These are phyloP conservation scores for Ogataea haglerorum DNA, from an alignment of 805 yeast genomes.

Conservation along the genomic window DNA sequence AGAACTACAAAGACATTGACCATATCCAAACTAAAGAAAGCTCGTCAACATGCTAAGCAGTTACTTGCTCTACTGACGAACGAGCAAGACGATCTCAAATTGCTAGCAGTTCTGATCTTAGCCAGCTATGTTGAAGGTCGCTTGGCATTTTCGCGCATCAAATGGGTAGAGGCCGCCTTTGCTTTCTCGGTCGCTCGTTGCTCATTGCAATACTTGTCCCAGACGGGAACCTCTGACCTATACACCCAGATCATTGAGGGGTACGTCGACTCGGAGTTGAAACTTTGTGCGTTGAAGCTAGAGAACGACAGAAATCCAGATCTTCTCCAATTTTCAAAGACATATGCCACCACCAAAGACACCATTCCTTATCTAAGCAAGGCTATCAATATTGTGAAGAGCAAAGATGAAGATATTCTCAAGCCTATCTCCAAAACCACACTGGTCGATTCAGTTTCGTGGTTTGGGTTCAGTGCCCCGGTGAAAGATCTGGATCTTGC, in stretches of 20 bases:
- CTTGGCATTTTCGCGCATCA: conserved; percentile 47
- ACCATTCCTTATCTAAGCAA: conserved; percentile 33
- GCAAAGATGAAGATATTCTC: conserved; percentile 37
- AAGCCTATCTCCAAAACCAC: conserved; percentile 24
- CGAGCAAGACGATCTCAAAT: conserved; percentile 34
- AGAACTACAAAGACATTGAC: conserved; percentile 48
- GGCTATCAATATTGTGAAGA: conserved; percentile 36
- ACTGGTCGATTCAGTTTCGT: conserved; percentile 36
- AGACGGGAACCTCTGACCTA: conserved; percentile 35
- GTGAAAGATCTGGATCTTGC: conserved; percentile 74
- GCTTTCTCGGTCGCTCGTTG: conserved; percentile 60
- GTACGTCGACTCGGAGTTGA: conserved; percentile 64
- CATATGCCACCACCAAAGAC: conserved; percentile 36
- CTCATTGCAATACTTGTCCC: conserved; percentile 51
- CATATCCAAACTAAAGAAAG: conserved; percentile 64
- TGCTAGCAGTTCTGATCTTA: conserved; percentile 38
- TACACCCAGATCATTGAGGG: conserved; percentile 56
- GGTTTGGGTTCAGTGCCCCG: conserved; percentile 56
- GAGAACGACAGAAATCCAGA: conserved; percentile 38
- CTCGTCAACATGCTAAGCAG: conserved; percentile 43
- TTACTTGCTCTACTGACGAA: conserved; percentile 40
- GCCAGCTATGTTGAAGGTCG: conserved; percentile 35
- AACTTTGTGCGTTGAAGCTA: conserved; percentile 32
- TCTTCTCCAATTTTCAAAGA: conserved; percentile 47
- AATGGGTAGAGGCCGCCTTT: conserved; percentile 52